phyloP scores from a whole-genome alignment of 352 stramenopile genomes.

The Pythium phragmitis region DNA sequence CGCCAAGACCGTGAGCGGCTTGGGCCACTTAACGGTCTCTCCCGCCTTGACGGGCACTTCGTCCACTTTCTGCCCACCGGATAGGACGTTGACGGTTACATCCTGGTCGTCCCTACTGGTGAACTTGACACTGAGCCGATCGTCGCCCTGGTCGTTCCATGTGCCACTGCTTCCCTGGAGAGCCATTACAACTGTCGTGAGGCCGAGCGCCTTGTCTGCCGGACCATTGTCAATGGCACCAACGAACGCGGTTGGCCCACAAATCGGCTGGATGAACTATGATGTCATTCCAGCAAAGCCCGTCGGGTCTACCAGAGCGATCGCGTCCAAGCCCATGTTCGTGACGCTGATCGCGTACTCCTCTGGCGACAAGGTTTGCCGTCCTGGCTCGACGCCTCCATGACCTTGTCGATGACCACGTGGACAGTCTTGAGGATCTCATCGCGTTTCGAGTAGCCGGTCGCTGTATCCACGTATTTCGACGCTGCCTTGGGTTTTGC shows the following conservation, averaged over 20 bases:
- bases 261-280: constrained; percentile 58
- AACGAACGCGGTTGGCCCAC: constrained; percentile 42
- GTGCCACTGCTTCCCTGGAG: constrained; percentile 39
- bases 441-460: constrained; percentile 32
- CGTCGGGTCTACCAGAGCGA: constrained; percentile 43
- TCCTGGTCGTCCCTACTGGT: constrained; percentile 43
- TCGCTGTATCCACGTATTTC: not conserved
- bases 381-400: constrained; percentile 42
- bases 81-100: constrained; percentile 59
- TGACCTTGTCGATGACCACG: constrained; percentile 44
- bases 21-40: constrained; percentile 36
- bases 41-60: constrained; percentile 42
- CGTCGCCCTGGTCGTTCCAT: constrained; percentile 45
- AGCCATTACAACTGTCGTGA: constrained; percentile 37
- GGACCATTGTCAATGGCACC: constrained; percentile 51
- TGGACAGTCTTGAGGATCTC: constrained; percentile 43
- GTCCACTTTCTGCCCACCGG: constrained; percentile 40
- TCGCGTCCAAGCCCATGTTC: constrained; percentile 42
- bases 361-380: constrained; percentile 32
- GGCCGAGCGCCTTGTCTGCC: constrained; percentile 40
- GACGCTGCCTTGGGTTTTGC: too few relatives aligned
- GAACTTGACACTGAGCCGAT: constrained; percentile 40
- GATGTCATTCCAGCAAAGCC: constrained; percentile 38
- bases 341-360: constrained; percentile 46
- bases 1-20: constrained; percentile 33